Base-by-base conservation (phyloP, 495 filamentous ascomycete species). In the Halenospora varia region DNA sequence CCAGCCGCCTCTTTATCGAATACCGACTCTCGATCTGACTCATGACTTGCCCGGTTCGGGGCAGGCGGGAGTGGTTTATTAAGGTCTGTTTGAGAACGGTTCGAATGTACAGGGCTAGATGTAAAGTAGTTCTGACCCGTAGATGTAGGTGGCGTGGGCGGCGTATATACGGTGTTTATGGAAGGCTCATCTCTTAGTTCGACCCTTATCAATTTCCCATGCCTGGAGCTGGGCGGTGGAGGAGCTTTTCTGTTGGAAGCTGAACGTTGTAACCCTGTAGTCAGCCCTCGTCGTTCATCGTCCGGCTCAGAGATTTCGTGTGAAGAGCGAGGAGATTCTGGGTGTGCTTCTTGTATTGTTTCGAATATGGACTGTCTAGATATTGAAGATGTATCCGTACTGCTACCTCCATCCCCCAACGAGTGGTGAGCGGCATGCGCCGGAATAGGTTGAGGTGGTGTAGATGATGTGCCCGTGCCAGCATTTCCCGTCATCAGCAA, bases 401-500 rank as follows among this genome's bases (percentile, higher is more conserved):
- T 68, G 48, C 62, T 67, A 9, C 56, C 59, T 35, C 57, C 65
- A 56, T 60, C 62, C 29, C 55, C 62, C 48, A 67, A 55, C 6
- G 29, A 23, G 53, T 62, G 53, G 41, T 53, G 57, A 41, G 51
- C 39, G 6, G 48, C 42, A 41, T 53, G 55, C 25, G 56, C 45
- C 47, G 40, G 62, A 15, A 56, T 1, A 10, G 51, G 48, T 11
- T 26, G 35, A 3, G 47, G 52, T 18, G 44, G 39, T 25, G 55
- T 44, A 48, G 57, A 40, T n/a, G n/a, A n/a, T 40, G 56, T 56
- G 4, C 40, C 57, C n/a, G 62, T 10, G 10, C 72, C 74, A 23
- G 77, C 67, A 62, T 79, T 73, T 3, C 84, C 84, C 2, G 83
- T 87, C 67, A 88, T 68, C 20, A 87, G 64, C 20, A 88, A 65